Conservation (phyloP, 768 basidiomycete genomes). For the Termitomyces sp. region DNA sequence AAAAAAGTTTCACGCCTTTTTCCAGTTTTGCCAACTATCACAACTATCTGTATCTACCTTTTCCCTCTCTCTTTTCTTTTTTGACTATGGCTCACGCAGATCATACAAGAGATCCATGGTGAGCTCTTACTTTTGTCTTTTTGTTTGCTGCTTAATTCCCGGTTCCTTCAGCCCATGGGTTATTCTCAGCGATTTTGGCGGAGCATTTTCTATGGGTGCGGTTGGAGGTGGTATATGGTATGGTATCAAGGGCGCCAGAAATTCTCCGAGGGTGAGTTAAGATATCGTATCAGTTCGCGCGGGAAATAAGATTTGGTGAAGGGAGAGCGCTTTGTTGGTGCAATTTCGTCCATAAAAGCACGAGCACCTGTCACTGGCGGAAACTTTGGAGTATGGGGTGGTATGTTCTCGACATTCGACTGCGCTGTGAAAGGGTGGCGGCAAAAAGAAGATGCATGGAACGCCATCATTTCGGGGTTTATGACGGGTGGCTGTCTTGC, state of each 20-base stretch:
- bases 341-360: constrained; percentile 94
- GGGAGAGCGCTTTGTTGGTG: constrained; percentile 94
- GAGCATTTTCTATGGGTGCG: constrained; percentile 96
- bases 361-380: constrained; percentile 97
- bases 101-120: constrained; percentile 94
- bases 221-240: constrained; percentile 99
- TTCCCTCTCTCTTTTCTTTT: constrained; percentile 12
- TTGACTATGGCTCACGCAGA: constrained; percentile 79
- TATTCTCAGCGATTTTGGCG: constrained; percentile 96
- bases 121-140: constrained; percentile 12
- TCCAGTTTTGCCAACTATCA: constrained; percentile 9
- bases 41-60: background rate
- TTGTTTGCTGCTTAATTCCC: background rate
- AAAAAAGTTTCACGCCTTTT: constrained; percentile 26
- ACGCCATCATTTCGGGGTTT: constrained; percentile 97
- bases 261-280: constrained; percentile 79
- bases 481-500: constrained; percentile 97
- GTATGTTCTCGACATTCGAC: constrained; percentile 98
- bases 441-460: constrained; percentile 99
- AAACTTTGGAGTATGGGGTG: constrained; percentile 94
- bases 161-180: constrained; percentile 80
- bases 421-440: constrained; percentile 96
- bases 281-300: background rate
- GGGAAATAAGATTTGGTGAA: constrained; percentile 21
- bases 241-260: constrained; percentile 95